Evolutionary conservation across 495 filamentous ascomycete genomes (phyloP).

Genomic region (Stereocaulon alpinum): DNA sequence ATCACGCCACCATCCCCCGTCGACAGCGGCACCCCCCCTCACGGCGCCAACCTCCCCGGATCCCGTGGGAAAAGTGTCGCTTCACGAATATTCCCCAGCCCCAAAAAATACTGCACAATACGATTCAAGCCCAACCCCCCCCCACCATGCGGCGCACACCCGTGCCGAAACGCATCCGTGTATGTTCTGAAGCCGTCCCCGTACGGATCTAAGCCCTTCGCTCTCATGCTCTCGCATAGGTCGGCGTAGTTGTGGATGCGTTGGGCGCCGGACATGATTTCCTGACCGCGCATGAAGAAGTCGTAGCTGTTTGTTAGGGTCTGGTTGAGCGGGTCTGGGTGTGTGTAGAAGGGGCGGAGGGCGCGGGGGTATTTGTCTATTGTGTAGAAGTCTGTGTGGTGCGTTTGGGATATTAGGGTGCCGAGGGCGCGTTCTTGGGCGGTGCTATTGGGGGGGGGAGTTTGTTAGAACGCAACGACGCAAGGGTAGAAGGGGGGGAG

Average conservation of each 20-base stretch:
- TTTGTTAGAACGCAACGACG: too few relatives aligned
- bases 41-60: slow-evolving; percentile 71
- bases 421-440: slow-evolving; percentile 87
- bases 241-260: slow-evolving; percentile 66
- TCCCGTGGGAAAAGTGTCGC: slow-evolving; percentile 73
- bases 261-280: slow-evolving; percentile 81
- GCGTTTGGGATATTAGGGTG: slow-evolving; percentile 70
- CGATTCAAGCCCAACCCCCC: slow-evolving; percentile 82
- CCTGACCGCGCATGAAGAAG: slow-evolving; percentile 90
- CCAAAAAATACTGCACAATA: slow-evolving; percentile 80
- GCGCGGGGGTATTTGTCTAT: slow-evolving; percentile 83
- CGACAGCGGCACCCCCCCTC: too few relatives aligned
- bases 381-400: slow-evolving; percentile 83
- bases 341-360: slow-evolving; percentile 84
- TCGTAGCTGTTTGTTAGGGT: slow-evolving; percentile 76
- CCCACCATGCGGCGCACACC: slow-evolving; percentile 73
- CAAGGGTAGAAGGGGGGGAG: too few relatives aligned
- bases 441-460: slow-evolving; percentile 37
- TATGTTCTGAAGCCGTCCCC: slow-evolving; percentile 75
- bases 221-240: slow-evolving; percentile 55
- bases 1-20: not conserved
- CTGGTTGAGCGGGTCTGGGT: slow-evolving; percentile 58
- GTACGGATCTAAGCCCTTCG: slow-evolving; percentile 63
- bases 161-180: slow-evolving; percentile 67
- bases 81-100: slow-evolving; percentile 70